phyloP scores from a whole-genome alignment of 352 stramenopile species.

The Phytophthora brassicae region DNA sequence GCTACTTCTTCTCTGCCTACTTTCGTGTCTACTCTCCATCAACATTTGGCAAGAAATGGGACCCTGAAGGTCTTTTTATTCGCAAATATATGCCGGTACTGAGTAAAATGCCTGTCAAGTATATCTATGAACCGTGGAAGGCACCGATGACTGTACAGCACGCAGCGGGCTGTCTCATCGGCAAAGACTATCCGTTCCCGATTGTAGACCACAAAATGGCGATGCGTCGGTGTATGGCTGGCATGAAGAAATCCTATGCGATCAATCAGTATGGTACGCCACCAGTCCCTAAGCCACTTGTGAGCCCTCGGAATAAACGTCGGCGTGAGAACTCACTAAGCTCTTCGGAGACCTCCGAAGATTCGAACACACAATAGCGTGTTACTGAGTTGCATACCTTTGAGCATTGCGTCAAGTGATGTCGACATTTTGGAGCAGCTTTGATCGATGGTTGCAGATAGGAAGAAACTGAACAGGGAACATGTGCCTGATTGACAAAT shows the following conservation, averaged over 20 bases:
- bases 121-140: constrained; percentile 98
- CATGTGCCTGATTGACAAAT: constrained; percentile 22
- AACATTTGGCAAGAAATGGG: constrained; percentile 96
- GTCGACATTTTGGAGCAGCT: background rate
- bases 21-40: constrained; percentile 96
- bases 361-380: constrained; percentile 15
- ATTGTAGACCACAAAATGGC: constrained; percentile 94
- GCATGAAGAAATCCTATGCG: constrained; percentile 91
- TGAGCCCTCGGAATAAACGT: constrained; percentile 33
- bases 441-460: constrained; percentile 27
- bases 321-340: constrained; percentile 35
- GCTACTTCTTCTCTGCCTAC: constrained; percentile 97
- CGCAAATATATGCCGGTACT: constrained; percentile 93
- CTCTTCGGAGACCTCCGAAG: constrained; percentile 38
- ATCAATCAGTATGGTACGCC: constrained; percentile 34
- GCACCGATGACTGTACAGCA: constrained; percentile 90
- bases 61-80: constrained; percentile 92
- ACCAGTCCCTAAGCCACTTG: constrained; percentile 15
- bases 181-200: constrained; percentile 93
- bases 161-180: constrained; percentile 82
- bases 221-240: constrained; percentile 88
- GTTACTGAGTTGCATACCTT: constrained; percentile 6
- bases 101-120: constrained; percentile 92
- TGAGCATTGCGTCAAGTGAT: constrained; percentile 8
- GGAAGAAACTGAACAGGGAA: constrained; percentile 1